Evolutionary conservation across 2,329 filamentous ascomycete species (phyloP), one percentile per base, ranked within the genome.

Genomic region (Penicillium corylophilum): DNA sequence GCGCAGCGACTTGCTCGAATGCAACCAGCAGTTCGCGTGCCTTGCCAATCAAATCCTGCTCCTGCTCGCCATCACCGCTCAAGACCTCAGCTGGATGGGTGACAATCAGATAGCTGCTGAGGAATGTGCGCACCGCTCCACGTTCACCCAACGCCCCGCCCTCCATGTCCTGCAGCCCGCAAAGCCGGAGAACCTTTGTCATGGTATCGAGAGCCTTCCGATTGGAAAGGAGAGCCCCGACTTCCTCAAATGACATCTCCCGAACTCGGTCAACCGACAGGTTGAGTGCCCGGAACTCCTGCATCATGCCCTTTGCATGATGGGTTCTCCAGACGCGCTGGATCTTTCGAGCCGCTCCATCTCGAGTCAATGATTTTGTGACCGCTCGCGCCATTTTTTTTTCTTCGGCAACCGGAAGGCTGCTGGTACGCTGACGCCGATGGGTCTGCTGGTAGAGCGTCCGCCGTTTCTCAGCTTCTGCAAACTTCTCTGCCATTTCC

Each of bases 401-500:
- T 48, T 75, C 74, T 50, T 76, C 73, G 1, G 70, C 63, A 28
- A 65, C 65, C 15, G 80, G 75, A 62, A 79, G 67, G 54, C 79
- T 82, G 49, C 75, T 73, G 15, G 79, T 81, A 50, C 81, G 74
- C 23, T 77, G 74, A 48, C 81, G 75, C 45, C 80, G 76, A 49
- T 73, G 67, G 41, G 64, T 74, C 59, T 77, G 74, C 60, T 77
- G 75, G 55, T 78, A 77, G 33, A 76, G 63, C 5, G 70, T 67
- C 42, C 83, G 74, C 56, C 84, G 75, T 63, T 77, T 81, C 63
- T 86, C 83, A 3, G 82, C 83, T 55, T 86, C 83, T 9, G 83
- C 83, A 55, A 84, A 78, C 60, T 83, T 83, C 72, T 86, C 83
- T 39, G 83, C 80, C 80, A 86, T 83, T 62, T 86, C 83, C 53